Evolutionary conservation across 2,329 filamentous ascomycete genomes (phyloP).

Genomic region (Colletotrichum karsti): DNA sequence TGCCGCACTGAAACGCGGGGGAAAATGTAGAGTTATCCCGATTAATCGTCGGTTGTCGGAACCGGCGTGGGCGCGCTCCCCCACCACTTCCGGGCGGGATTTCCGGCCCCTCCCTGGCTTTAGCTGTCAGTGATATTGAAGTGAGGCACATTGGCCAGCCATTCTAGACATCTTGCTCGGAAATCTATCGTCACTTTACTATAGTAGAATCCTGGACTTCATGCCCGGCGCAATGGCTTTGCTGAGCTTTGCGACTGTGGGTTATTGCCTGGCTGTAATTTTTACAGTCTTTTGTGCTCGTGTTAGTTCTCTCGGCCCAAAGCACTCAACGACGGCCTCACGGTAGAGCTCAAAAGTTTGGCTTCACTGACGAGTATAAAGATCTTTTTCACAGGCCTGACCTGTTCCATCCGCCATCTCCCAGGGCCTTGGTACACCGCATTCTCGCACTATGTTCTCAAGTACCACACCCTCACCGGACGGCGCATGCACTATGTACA

Average conservation of each 20-base stretch:
- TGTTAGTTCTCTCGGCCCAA: not conserved
- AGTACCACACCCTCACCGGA: conserved; percentile 37
- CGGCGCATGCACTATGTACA: conserved; percentile 59
- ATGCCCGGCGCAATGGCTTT: not conserved
- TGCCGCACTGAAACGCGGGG: not conserved
- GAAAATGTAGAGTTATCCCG: not conserved
- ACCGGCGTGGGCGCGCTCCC: not conserved
- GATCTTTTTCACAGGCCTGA: conserved; percentile 18
- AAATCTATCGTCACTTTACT: not conserved
- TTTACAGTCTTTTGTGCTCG: not conserved
- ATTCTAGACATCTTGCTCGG: not conserved
- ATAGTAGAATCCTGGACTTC: too few relatives aligned
- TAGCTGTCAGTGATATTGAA: not conserved
- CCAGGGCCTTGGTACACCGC: conserved; percentile 10
- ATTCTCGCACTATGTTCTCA: conserved; percentile 1
- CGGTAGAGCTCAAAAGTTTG: too few relatives aligned
- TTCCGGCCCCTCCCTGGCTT: not conserved
- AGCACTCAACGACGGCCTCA: too few relatives aligned
- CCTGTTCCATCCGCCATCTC: not conserved
- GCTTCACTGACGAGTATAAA: not conserved
- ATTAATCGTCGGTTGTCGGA: not conserved
- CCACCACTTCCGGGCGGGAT: not conserved
- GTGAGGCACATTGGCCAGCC: not conserved
- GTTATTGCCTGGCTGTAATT: not conserved
- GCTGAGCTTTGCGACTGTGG: not conserved